phyloP scores from a whole-genome alignment of 163 green algal species.

The Chlorella variabilis region DNA sequence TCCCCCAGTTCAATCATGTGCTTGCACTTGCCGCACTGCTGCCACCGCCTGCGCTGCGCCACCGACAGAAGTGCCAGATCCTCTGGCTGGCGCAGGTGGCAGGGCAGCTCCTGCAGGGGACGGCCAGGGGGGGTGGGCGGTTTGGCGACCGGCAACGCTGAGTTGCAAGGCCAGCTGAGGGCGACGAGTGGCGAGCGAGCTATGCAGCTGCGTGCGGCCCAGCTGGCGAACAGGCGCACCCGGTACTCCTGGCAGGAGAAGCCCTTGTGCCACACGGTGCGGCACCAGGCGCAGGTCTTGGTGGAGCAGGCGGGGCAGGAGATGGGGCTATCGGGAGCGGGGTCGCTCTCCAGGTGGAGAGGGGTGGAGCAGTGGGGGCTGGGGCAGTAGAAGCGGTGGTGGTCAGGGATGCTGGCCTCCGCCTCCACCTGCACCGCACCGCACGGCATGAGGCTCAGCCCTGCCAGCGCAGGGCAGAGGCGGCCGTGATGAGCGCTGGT shows the following conservation, averaged over 20 bases:
- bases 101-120: slow-evolving; percentile 18
- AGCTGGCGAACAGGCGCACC: too few relatives aligned
- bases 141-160: too few relatives aligned
- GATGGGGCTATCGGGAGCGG: background rate
- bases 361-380: slow-evolving; percentile 20
- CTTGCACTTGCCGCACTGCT: slow-evolving; percentile 9
- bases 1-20: slow-evolving; percentile 30
- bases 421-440: slow-evolving; percentile 24
- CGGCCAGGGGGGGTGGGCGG: too few relatives aligned
- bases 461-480: background rate
- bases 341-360: slow-evolving; percentile 5
- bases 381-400: slow-evolving; percentile 23
- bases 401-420: slow-evolving; percentile 28
- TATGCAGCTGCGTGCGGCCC: too few relatives aligned
- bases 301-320: slow-evolving; percentile 21
- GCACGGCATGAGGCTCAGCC: too few relatives aligned
- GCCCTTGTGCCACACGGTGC: slow-evolving; percentile 34
- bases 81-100: slow-evolving; percentile 5
- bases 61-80: slow-evolving; percentile 19
- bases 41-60: slow-evolving; percentile 12
- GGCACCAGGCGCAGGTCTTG: slow-evolving; percentile 28
- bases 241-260: slow-evolving; percentile 24
- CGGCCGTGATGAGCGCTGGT: too few relatives aligned
- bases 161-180: too few relatives aligned
- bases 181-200: too few relatives aligned